Base-by-base conservation (phyloP, 2,329 filamentous ascomycete species). In the Neofusicoccum ribis region DNA sequence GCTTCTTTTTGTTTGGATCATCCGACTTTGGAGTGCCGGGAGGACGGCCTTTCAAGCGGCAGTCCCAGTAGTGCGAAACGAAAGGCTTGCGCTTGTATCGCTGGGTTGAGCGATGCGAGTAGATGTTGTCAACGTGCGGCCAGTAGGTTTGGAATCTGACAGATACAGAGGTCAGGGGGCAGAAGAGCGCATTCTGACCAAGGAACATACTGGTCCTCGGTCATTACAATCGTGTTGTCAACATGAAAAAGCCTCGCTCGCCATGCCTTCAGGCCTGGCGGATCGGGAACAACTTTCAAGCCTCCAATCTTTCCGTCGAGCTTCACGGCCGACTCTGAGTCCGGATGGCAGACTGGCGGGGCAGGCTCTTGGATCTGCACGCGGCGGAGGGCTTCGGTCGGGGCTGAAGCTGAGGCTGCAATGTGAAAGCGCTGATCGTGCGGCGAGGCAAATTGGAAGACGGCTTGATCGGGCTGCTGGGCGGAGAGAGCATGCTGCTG, bases 61-160 rank as follows among this genome's bases (percentile, higher is more conserved):
- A 94, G 78, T 93, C 91, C 88, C 90, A 93, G 77, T 93, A 94
- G 77, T 93, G 90, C 1, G 90, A 92, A 63, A 92, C 84, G 70
- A 93, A 91, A n/a, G 89, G 88, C 71, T 91, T 92, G 71, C 89
- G 88, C 79, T 93, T 93, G 77, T 93, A 92, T 63, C 84, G 84
- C 74, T 93, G 91, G 2, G 91, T 93, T 1, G 91, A 93, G 67
- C 91, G 89, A 78, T 93, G 91, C 31, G 91, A 93, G 78, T 93
- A 94, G 70, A 93, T 86, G 74, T 93, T 93, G 80, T 93, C 91
- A 69, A 94, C 85, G 76, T 93, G 91, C 0, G 91, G 90, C 72
- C 93, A 93, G 77, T 93, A 94, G 6, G 86, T 92, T 72, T 91
- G 86, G 73, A 91, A 93, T 72, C 89, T 91, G 64, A 34, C 64